These are phyloP conservation scores for Trichothecium sympodiale DNA, from an alignment of 2,329 filamentous ascomycete genomes.

Conservation along the genomic window DNA sequence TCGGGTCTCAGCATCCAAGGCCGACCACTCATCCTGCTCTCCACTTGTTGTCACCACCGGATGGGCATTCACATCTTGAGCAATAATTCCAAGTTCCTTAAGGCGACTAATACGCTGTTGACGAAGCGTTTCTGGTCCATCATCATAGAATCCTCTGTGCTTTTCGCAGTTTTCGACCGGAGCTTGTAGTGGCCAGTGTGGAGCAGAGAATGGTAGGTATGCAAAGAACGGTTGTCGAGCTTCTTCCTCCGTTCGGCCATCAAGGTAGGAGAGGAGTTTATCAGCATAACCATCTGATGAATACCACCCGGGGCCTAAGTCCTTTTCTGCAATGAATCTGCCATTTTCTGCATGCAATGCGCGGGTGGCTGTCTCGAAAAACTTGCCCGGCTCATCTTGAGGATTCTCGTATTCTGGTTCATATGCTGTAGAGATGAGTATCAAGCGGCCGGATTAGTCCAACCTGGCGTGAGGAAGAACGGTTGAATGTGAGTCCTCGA, in stretches of 20 bases:
- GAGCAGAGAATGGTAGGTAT: conserved; percentile 50
- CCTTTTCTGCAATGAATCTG: no score
- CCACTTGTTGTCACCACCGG: no score
- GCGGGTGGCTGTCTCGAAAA: conserved; percentile 6
- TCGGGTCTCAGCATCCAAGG: no score
- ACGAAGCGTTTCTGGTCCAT: conserved; percentile 46
- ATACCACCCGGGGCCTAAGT: conserved; percentile 37
- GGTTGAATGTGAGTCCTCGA: no score
- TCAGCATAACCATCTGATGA: conserved; percentile 41
- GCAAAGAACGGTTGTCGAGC: conserved; percentile 40
- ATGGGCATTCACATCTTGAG: conserved; percentile 36
- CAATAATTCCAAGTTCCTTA: conserved; percentile 45
- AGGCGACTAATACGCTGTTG: conserved; percentile 39
- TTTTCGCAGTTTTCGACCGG: conserved; percentile 41
- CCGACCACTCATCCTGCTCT: no score
- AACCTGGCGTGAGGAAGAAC: no score
- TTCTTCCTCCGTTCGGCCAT: conserved; percentile 31
- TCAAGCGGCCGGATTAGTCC: no score
- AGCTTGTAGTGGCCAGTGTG: conserved; percentile 53
- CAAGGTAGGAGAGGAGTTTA: conserved; percentile 39
- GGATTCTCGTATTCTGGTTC: conserved; percentile 30
- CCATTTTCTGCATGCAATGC: conserved; percentile 25
- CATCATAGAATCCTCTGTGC: conserved; percentile 50
- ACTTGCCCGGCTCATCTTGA: conserved; percentile 25
- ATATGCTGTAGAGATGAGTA: no score